Evolutionary conservation across 179 eudicot genomes (phyloP).

Genomic region (Patellifolia procumbens): DNA sequence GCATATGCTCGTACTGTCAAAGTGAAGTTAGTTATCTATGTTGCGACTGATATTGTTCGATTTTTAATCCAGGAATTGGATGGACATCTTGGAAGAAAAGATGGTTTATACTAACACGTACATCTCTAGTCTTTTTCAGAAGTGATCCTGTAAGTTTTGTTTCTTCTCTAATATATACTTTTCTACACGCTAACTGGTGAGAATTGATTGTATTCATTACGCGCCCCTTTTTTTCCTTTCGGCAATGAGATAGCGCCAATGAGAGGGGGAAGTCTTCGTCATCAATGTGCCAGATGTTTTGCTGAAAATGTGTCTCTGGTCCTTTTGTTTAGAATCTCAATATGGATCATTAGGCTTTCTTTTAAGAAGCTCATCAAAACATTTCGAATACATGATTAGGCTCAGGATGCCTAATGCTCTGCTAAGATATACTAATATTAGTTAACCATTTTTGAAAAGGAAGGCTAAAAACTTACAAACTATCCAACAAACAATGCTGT

Average conservation of each 20-base stretch:
- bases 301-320: background rate
- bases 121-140: constrained; percentile 93
- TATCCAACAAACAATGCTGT: background rate
- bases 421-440: background rate
- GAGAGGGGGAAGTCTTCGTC: background rate
- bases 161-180: background rate
- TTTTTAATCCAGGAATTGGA: constrained; percentile 72
- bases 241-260: too few relatives aligned
- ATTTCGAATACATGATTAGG: background rate
- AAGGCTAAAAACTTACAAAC: too few relatives aligned
- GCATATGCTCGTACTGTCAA: background rate
- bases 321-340: background rate
- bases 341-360: background rate
- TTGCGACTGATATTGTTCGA: constrained; percentile 15
- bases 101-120: constrained; percentile 92
- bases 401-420: background rate
- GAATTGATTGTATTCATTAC: background rate
- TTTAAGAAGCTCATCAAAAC: background rate
- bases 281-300: too few relatives aligned
- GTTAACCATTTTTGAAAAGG: background rate
- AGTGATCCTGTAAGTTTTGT: constrained; percentile 82
- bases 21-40: constrained; percentile 1
- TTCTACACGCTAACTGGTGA: background rate
- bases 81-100: constrained; percentile 99
- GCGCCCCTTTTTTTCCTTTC: too few relatives aligned